phyloP scores from a whole-genome alignment of 352 stramenopile genomes.

The Phytophthora vignae region DNA sequence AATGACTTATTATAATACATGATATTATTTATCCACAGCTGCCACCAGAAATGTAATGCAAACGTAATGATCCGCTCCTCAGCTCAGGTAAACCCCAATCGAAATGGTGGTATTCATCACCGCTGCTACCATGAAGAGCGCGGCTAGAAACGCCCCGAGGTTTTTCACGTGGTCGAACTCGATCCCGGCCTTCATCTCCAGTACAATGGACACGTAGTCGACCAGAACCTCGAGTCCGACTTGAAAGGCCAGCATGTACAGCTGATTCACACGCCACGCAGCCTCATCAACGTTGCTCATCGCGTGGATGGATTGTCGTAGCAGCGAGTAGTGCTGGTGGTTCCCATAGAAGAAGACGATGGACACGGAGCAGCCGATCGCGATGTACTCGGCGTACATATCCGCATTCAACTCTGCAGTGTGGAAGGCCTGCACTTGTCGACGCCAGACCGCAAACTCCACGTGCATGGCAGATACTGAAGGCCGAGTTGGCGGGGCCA shows the following conservation, averaged over 20 bases:
- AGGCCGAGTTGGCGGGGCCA: not conserved
- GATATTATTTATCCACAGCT: too few species aligned
- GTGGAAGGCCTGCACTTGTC: constrained; percentile 21
- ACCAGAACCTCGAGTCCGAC: constrained; percentile 23
- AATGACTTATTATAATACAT: too few species aligned
- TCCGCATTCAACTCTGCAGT: constrained; percentile 30
- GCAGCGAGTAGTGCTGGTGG: constrained; percentile 31
- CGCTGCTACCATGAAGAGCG: constrained; percentile 33
- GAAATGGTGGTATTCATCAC: constrained; percentile 9
- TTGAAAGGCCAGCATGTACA: constrained; percentile 20
- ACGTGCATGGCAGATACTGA: not conserved
- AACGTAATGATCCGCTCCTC: too few species aligned
- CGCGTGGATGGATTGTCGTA: constrained; percentile 6
- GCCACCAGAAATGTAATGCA: too few species aligned
- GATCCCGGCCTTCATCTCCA: constrained; percentile 27
- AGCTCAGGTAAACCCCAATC: not conserved
- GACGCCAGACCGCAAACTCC: constrained; percentile 20
- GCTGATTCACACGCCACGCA: not conserved
- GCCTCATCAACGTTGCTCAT: not conserved
- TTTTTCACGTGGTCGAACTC: constrained; percentile 27
- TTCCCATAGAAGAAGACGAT: constrained; percentile 43
- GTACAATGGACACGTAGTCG: constrained; percentile 25
- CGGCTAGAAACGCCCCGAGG: constrained; percentile 23
- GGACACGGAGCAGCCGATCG: constrained; percentile 37
- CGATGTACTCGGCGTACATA: constrained; percentile 52